phyloP scores from a whole-genome alignment of 2,329 filamentous ascomycete genomes.

The Diaporthe citri region DNA sequence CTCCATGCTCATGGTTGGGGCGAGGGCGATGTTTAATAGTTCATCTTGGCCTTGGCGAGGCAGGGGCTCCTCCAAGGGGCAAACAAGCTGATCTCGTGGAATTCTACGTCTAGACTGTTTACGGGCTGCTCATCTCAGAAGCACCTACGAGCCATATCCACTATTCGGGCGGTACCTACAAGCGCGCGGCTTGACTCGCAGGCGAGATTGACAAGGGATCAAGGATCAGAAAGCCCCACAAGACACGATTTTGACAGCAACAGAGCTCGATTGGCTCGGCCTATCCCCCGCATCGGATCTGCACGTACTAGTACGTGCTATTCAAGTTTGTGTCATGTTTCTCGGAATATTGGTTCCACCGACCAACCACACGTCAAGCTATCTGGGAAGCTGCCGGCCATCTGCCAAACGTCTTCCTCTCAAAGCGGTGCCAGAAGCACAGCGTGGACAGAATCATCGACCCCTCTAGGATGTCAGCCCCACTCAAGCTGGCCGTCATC shows the following conservation, averaged over 20 bases:
- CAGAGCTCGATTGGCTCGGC: slow-evolving; percentile 16
- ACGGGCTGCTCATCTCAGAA: background rate
- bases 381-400: background rate
- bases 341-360: slow-evolving; percentile 25
- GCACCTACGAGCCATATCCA: background rate
- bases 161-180: slow-evolving; percentile 13
- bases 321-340: slow-evolving; percentile 20
- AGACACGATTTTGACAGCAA: slow-evolving; percentile 13
- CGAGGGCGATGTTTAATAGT: slow-evolving; percentile 13
- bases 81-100: slow-evolving; percentile 9
- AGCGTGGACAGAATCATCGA: background rate
- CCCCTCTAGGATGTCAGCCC: slow-evolving; percentile 16
- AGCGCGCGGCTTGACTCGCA: slow-evolving; percentile 28
- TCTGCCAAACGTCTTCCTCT: background rate
- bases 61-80: background rate
- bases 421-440: background rate
- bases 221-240: background rate
- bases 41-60: background rate
- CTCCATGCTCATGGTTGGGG: background rate
- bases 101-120: slow-evolving; percentile 4
- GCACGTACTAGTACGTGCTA: background rate
- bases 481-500: slow-evolving; percentile 38
- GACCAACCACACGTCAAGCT: slow-evolving; percentile 6
- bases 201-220: slow-evolving; percentile 26
- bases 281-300: slow-evolving; percentile 21